phyloP scores from a whole-genome alignment of 2,329 filamentous ascomycete genomes.

The Pestalotiopsis sp. region DNA sequence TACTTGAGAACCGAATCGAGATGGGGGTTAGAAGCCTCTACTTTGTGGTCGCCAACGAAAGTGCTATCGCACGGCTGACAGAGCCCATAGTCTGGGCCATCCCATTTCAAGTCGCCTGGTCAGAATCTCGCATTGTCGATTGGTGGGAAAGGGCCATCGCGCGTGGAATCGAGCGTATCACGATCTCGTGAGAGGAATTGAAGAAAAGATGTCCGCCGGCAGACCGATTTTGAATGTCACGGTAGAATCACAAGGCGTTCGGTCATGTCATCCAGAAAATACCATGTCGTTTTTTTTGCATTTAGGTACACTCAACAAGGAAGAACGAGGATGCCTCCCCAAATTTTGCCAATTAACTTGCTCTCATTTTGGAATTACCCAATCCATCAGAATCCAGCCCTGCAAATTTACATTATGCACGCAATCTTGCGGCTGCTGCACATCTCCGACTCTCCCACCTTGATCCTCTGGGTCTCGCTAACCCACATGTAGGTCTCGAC shows the following conservation, averaged over 20 bases:
- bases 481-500: slow-evolving; percentile 79
- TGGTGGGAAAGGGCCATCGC: not conserved
- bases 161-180: not conserved
- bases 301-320: not conserved
- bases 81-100: not conserved
- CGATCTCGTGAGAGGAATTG: not conserved
- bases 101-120: not conserved
- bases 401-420: slow-evolving; percentile 65
- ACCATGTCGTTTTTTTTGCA: not conserved
- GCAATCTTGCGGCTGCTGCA: slow-evolving; percentile 71
- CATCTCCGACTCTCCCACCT: slow-evolving; percentile 66
- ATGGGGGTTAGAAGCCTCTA: not conserved
- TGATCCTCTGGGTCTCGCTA: slow-evolving; percentile 62
- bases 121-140: not conserved
- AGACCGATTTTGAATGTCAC: not conserved
- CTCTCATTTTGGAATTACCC: not conserved
- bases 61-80: not conserved
- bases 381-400: not conserved
- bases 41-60: not conserved
- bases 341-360: not conserved
- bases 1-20: not conserved
- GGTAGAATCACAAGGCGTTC: slow-evolving; percentile 7
- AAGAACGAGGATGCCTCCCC: not conserved
- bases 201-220: not conserved
- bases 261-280: slow-evolving; percentile 9